These are phyloP conservation scores for Stephanodiscus minutulus DNA, from an alignment of 108 stramenopile genomes.

Conservation along the genomic window DNA sequence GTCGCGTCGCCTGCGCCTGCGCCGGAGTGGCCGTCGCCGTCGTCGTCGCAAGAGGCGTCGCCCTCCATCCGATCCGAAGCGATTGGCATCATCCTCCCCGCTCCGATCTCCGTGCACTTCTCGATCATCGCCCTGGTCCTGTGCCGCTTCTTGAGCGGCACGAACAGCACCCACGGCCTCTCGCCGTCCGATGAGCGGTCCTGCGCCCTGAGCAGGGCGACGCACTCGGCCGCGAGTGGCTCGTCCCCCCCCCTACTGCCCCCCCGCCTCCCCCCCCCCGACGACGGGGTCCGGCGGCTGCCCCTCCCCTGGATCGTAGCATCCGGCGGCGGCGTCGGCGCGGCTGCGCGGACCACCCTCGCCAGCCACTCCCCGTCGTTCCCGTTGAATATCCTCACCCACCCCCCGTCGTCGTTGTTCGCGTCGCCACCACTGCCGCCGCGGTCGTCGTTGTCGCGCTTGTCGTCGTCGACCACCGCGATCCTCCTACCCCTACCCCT, in stretches of 20 bases:
- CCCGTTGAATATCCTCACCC: slow-evolving; percentile 77
- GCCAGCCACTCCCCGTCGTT: slow-evolving; percentile 81
- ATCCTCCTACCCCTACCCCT: slow-evolving; percentile 23
- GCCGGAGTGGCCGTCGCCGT: slow-evolving; percentile 3
- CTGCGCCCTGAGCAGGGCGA: slow-evolving; percentile 52
- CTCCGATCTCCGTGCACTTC: slow-evolving; percentile 80
- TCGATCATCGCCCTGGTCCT: slow-evolving; percentile 72
- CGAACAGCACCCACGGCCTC: slow-evolving; percentile 51
- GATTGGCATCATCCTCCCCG: slow-evolving; percentile 40
- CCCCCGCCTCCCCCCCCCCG: slow-evolving; percentile 8
- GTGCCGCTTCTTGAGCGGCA: slow-evolving; percentile 65
- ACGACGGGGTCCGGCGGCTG: too few relatives aligned
- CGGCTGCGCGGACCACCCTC: slow-evolving; percentile 38
- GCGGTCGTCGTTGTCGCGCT: slow-evolving; percentile 1
- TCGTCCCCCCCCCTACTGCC: background rate
- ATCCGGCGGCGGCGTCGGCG: background rate
- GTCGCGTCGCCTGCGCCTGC: background rate
- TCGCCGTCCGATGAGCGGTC: background rate
- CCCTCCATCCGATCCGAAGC: slow-evolving; percentile 51
- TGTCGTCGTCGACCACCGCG: background rate
- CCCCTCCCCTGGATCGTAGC: slow-evolving; percentile 1
- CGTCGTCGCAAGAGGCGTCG: background rate
- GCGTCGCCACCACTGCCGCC: background rate
- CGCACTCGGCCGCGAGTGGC: slow-evolving; percentile 51
- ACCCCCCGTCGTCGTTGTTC: slow-evolving; percentile 5